A percentile compares a stretch with the other conserved stretches of the same genome.
Evolutionary conservation across 805 yeast species (phyloP).

Genomic region (Wickerhamiella dianesei): DNA sequence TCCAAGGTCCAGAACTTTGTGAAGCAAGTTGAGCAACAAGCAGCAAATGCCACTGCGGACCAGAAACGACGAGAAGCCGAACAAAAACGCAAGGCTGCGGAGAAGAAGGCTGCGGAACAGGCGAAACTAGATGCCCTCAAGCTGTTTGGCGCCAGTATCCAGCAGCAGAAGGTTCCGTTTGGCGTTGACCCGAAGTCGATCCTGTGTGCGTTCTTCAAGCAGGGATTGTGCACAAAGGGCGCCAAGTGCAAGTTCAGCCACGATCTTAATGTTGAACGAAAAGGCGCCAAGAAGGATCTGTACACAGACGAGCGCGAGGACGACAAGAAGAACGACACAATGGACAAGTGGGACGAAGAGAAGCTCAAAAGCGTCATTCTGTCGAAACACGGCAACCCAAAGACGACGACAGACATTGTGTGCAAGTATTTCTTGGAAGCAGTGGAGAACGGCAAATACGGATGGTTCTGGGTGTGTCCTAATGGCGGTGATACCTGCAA

Average conservation of each 20-base stretch:
- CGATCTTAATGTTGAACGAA: constrained; percentile 72
- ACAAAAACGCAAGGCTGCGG: constrained; percentile 50
- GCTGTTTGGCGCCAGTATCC: constrained; percentile 50
- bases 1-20: constrained; percentile 71
- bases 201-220: constrained; percentile 77
- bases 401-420: constrained; percentile 86
- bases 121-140: constrained; percentile 82
- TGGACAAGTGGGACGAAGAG: constrained; percentile 97
- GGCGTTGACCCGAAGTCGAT: constrained; percentile 97
- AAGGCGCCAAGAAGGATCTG: constrained; percentile 78
- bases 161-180: constrained; percentile 76
- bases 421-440: constrained; percentile 94
- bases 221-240: constrained; percentile 60
- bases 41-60: constrained; percentile 37
- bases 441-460: constrained; percentile 92
- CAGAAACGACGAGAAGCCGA: constrained; percentile 67
- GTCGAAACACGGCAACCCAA: constrained; percentile 89
- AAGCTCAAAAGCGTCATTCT: constrained; percentile 73
- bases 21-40: constrained; percentile 52
- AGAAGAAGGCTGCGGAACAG: constrained; percentile 79
- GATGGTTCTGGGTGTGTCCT: constrained; percentile 99
- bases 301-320: constrained; percentile 71
- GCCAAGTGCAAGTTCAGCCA: constrained; percentile 81
- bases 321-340: constrained; percentile 63
- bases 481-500: constrained; percentile 86